Percentiles rank a stretch among this genome's conserved stretches.
Evolutionary conservation across 305 asterid species (phyloP).

Genomic region (Plantago coronopus): DNA sequence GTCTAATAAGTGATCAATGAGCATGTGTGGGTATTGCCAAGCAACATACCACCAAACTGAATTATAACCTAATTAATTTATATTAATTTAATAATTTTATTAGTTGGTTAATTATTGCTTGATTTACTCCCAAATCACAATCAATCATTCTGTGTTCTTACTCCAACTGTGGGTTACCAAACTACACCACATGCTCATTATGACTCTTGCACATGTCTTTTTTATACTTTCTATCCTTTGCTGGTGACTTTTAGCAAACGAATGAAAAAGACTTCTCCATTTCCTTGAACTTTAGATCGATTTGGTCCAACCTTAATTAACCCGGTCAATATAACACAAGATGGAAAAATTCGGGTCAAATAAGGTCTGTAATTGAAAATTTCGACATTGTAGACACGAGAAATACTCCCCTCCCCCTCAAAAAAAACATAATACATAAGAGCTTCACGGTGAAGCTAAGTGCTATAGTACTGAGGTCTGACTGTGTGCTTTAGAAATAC

Average conservation of each 20-base stretch:
- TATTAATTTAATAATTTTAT: no score
- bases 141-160: slow-evolving; percentile 13
- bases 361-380: no score
- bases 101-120: slow-evolving; percentile 34
- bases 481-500: no score
- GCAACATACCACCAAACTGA: slow-evolving; percentile 22
- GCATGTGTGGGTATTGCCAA: slow-evolving; percentile 21
- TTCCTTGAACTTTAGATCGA: no score
- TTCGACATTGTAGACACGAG: no score
- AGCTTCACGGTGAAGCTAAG: no score
- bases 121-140: slow-evolving; percentile 25
- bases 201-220: slow-evolving; percentile 26
- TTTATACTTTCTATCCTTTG: slow-evolving; percentile 17
- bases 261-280: neutral
- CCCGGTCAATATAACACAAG: no score
- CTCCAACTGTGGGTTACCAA: slow-evolving; percentile 24
- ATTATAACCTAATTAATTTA: neutral
- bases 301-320: no score
- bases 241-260: neutral
- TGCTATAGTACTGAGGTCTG: no score
- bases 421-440: no score
- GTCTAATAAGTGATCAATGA: neutral
- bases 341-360: no score
- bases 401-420: no score
- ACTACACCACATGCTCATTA: slow-evolving; percentile 21